phyloP scores from a whole-genome alignment of 2,329 filamentous ascomycete species.

The Clonostachys byssicola region DNA sequence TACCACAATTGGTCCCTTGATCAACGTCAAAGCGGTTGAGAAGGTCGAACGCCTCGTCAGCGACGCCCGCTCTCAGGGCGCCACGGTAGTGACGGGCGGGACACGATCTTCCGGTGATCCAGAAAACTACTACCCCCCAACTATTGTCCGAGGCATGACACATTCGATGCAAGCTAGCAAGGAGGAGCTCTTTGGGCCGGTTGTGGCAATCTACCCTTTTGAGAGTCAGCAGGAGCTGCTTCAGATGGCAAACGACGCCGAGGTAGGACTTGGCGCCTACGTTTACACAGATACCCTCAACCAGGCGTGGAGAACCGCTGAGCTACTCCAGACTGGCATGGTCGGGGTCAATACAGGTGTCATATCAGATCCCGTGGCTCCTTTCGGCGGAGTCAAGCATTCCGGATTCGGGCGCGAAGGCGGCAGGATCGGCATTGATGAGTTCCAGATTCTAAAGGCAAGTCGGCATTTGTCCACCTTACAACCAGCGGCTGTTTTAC shows the following conservation, averaged over 20 bases:
- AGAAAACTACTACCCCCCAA: slow-evolving; percentile 33
- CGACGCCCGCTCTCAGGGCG: not conserved
- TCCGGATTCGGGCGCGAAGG: slow-evolving; percentile 3
- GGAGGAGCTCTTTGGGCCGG: slow-evolving; percentile 94
- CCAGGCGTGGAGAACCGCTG: slow-evolving; percentile 30
- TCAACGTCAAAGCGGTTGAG: slow-evolving; percentile 29
- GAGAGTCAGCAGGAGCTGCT: slow-evolving; percentile 86
- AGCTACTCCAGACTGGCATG: slow-evolving; percentile 59
- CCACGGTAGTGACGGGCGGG: not conserved
- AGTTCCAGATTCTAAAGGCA: no score
- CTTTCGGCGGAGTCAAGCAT: slow-evolving; percentile 8
- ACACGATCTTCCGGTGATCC: not conserved
- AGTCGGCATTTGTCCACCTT: no score
- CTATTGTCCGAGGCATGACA: slow-evolving; percentile 65
- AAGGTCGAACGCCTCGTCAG: not conserved
- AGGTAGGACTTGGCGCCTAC: slow-evolving; percentile 89
- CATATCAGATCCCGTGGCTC: not conserved
- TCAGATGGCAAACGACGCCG: slow-evolving; percentile 70
- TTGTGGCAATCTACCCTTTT: slow-evolving; percentile 90
- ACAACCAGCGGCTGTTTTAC: no score
- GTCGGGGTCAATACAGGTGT: slow-evolving; percentile 49
- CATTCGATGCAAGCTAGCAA: slow-evolving; percentile 74
- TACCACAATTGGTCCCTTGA: slow-evolving; percentile 57
- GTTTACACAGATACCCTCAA: slow-evolving; percentile 67
- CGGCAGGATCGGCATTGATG: not conserved